A percentile compares a stretch with the other conserved stretches of the same genome.
Evolutionary conservation across 2,329 filamentous ascomycete species (phyloP).

Genomic region (Sclerotinia nivalis): DNA sequence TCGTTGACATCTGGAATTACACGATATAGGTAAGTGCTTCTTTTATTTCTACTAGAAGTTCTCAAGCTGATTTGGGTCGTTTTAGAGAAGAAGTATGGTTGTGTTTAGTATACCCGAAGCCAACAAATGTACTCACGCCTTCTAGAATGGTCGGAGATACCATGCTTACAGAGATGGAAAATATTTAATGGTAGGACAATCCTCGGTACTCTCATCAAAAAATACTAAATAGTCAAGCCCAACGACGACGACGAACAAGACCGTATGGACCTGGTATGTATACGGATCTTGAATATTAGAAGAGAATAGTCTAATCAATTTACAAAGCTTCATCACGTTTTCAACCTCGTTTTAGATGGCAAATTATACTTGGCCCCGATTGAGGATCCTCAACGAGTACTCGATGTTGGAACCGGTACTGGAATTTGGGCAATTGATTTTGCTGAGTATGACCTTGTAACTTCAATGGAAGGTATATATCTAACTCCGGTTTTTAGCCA

Average conservation of each 20-base stretch:
- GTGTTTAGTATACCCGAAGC: not conserved
- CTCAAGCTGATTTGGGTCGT: not conserved
- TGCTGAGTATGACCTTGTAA: conserved; percentile 31
- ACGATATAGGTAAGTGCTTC: conserved; percentile 22
- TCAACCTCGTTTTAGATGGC: conserved; percentile 10
- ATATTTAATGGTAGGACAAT: conserved; percentile 32
- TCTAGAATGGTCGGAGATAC: conserved; percentile 45
- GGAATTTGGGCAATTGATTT: conserved; percentile 24
- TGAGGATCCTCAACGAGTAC: conserved; percentile 17
- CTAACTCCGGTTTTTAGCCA: conserved; percentile 36
- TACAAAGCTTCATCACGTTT: conserved; percentile 20
- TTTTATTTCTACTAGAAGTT: not conserved
- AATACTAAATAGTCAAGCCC: conserved; percentile 28
- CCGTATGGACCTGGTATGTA: conserved; percentile 33
- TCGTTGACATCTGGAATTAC: conserved; percentile 27
- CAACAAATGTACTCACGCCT: not conserved
- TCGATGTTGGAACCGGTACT: conserved; percentile 23
- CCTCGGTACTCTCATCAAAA: not conserved
- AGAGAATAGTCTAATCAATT: not conserved
- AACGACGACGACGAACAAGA: conserved; percentile 40
- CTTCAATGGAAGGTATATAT: conserved; percentile 23
- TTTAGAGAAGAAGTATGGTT: conserved; percentile 19
- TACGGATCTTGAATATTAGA: not conserved
- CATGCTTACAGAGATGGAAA: conserved; percentile 41
- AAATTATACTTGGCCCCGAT: conserved; percentile 13